These are phyloP conservation scores for Chaetoceros muelleri DNA, from an alignment of 108 stramenopile species.

Conservation along the genomic window DNA sequence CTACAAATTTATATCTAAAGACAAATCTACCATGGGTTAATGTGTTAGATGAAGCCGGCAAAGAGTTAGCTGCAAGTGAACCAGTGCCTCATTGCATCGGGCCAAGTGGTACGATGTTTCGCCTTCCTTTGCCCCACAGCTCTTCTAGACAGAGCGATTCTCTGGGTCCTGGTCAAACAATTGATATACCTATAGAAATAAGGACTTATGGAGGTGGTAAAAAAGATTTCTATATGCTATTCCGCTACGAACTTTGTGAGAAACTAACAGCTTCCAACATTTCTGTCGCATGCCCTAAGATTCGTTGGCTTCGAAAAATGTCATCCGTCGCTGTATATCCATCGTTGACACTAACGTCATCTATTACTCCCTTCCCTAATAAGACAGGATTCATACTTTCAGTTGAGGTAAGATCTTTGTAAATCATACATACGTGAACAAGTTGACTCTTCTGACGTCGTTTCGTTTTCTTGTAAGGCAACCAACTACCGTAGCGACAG, in stretches of 20 bases:
- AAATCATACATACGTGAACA: not conserved
- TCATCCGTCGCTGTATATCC: constrained; percentile 66
- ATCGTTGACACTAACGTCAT: constrained; percentile 51
- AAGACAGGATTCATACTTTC: constrained; percentile 55
- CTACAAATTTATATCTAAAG: constrained; percentile 48
- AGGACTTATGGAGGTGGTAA: constrained; percentile 54
- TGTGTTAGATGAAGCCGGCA: constrained; percentile 15
- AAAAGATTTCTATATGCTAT: constrained; percentile 74
- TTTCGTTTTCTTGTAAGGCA: constrained; percentile 13
- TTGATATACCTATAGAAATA: constrained; percentile 65
- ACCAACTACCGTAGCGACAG: constrained; percentile 71
- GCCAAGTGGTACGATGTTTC: constrained; percentile 71
- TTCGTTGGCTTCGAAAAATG: constrained; percentile 60
- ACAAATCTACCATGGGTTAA: constrained; percentile 78
- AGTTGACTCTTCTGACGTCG: not conserved
- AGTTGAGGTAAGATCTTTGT: constrained; percentile 39
- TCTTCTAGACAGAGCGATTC: constrained; percentile 13
- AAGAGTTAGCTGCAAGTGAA: constrained; percentile 6
- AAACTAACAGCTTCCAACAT: constrained; percentile 8
- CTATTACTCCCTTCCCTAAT: constrained; percentile 39
- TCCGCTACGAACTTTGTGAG: constrained; percentile 52
- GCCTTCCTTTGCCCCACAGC: constrained; percentile 32
- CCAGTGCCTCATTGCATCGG: constrained; percentile 55
- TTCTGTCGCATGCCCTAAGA: constrained; percentile 13
- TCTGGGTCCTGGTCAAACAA: constrained; percentile 52